phyloP scores from a whole-genome alignment of 176 grass and related monocot species.

The Urochloa ruziziensis region DNA sequence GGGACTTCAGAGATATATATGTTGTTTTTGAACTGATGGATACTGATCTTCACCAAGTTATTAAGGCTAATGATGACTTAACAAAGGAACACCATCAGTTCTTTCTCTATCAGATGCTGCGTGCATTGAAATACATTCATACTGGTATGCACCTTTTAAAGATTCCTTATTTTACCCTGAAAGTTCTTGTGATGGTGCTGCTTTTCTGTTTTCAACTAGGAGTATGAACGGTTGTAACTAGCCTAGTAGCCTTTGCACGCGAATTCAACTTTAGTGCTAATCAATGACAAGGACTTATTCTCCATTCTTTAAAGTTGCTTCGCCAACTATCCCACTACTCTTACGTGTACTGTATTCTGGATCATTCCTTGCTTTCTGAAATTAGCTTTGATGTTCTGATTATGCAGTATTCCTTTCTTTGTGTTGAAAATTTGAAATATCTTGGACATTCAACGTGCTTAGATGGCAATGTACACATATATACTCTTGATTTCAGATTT shows the following conservation, averaged over 20 bases:
- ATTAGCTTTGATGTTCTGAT: constrained; percentile 1
- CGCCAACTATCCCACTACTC: background rate
- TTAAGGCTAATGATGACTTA: constrained; percentile 95
- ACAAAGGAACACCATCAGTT: constrained; percentile 94
- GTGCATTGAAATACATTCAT: constrained; percentile 95
- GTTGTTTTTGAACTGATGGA: constrained; percentile 98
- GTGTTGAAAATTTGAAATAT: background rate
- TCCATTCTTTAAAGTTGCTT: background rate
- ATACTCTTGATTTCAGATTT: background rate
- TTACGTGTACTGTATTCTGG: background rate
- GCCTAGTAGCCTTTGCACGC: constrained; percentile 8
- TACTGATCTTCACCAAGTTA: constrained; percentile 95
- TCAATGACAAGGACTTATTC: background rate
- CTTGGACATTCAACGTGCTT: background rate
- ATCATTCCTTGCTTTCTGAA: background rate
- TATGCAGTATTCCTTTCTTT: background rate
- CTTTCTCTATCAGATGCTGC: constrained; percentile 95
- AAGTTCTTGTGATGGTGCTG: background rate
- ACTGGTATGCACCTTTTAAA: constrained; percentile 46
- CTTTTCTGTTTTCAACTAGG: background rate
- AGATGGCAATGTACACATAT: background rate
- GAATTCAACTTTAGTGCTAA: constrained; percentile 12
- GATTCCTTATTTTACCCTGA: background rate
- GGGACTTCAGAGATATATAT: constrained; percentile 87
- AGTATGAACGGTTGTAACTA: background rate